A percentile compares a stretch with the other conserved stretches of the same genome.
Conservation (phyloP, 371 early-diverging fungal species). For the Gilbertella persicaria region DNA sequence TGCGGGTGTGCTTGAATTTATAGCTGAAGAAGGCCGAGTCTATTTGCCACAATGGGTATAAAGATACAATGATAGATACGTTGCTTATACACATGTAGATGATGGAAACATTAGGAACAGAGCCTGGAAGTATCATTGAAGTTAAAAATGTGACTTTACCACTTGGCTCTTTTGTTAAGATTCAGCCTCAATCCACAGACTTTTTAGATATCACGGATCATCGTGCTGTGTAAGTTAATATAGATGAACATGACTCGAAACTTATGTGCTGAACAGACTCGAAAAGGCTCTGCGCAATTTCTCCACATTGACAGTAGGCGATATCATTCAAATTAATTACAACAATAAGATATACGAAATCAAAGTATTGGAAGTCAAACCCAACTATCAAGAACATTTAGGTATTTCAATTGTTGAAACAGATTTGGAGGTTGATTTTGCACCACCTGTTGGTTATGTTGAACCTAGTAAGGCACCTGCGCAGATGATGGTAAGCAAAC, state of each 20-base stretch:
- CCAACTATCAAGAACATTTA: conserved; percentile 58
- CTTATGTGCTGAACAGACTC: conserved; percentile 46
- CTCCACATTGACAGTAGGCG: conserved; percentile 92
- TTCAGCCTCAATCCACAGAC: conserved; percentile 97
- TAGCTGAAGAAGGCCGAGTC: conserved; percentile 94
- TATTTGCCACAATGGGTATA: conserved; percentile 97
- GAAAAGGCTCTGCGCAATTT: conserved; percentile 97
- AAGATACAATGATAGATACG: neutral
- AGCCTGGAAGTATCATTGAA: conserved; percentile 78
- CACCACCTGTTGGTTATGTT: conserved; percentile 96
- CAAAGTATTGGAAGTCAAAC: conserved; percentile 91
- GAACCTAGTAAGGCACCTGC: conserved; percentile 71
- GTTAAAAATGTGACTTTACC: conserved; percentile 83
- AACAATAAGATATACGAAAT: conserved; percentile 90
- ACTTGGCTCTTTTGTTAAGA: conserved; percentile 92
- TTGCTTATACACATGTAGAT: conserved; percentile 58
- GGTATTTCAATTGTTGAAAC: conserved; percentile 98
- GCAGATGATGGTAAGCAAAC: conserved; percentile 40
- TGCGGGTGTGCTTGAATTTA: conserved; percentile 99
- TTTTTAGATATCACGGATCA: conserved; percentile 99
- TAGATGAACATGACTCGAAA: neutral
- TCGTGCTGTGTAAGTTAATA: conserved; percentile 82
- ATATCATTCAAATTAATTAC: conserved; percentile 93
- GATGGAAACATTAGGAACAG: conserved; percentile 87
- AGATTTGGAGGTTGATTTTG: conserved; percentile 99